Evolutionary conservation across 176 grass and related monocot species (phyloP).

Genomic region (Oryza punctata): DNA sequence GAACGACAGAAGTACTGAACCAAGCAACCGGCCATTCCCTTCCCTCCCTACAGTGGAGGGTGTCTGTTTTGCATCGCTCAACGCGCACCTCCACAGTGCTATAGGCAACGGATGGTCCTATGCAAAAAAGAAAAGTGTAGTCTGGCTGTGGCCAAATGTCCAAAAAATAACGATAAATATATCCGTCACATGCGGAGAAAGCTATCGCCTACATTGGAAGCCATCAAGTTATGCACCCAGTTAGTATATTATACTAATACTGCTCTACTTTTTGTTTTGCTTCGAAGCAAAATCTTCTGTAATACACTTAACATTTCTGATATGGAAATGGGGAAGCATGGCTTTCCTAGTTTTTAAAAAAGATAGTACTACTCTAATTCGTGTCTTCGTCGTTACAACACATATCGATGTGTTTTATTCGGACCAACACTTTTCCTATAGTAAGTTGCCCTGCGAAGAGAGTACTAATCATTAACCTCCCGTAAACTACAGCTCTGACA

Average conservation of each 20-base stretch:
- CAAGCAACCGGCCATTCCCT: background rate
- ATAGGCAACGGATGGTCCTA: conserved; percentile 8
- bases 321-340: too few species aligned
- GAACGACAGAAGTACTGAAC: background rate
- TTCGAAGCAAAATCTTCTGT: too few species aligned
- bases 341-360: too few species aligned
- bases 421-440: background rate
- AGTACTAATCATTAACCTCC: background rate
- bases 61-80: conserved; percentile 4
- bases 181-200: background rate
- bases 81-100: background rate
- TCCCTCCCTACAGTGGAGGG: conserved; percentile 1
- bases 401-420: background rate
- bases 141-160: background rate
- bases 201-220: background rate
- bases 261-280: too few species aligned
- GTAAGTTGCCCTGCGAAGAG: too few species aligned
- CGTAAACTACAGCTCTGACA: too few species aligned
- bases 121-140: background rate
- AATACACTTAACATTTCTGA: too few species aligned
- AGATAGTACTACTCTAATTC: too few species aligned
- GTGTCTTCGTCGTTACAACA: too few species aligned
- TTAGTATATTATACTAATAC: too few species aligned
- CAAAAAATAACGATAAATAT: background rate
- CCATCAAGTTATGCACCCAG: too few species aligned